Evolutionary conservation across 768 basidiomycete species (phyloP).

Genomic region (Tulasnella sp.): DNA sequence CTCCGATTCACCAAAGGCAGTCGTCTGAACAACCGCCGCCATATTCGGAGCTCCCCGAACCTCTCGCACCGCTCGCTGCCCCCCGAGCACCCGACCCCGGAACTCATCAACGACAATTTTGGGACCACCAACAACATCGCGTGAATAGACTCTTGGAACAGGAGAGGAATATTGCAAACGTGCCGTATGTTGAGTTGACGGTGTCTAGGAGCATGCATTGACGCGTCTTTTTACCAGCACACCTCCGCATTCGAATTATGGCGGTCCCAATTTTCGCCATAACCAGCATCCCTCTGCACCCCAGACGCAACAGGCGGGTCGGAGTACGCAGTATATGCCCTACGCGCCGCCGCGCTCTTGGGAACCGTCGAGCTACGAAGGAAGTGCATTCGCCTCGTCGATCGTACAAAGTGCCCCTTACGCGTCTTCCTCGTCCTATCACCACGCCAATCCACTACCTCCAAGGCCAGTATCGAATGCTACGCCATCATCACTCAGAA

Average conservation of each 20-base stretch:
- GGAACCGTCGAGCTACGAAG: slow-evolving; percentile 8
- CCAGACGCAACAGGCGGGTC: background rate
- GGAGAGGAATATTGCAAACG: no score
- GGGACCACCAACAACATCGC: slow-evolving; percentile 51
- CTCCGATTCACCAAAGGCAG: background rate
- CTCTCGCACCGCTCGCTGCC: slow-evolving; percentile 44
- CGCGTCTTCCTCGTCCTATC: background rate
- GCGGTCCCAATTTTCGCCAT: slow-evolving; percentile 46
- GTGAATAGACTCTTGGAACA: slow-evolving; percentile 47
- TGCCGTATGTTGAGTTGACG: no score
- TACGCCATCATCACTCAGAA: slow-evolving; percentile 13
- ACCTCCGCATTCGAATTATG: slow-evolving; percentile 26
- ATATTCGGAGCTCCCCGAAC: slow-evolving; percentile 57
- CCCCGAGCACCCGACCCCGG: slow-evolving; percentile 29
- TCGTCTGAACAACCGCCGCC: slow-evolving; percentile 32
- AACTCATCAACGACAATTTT: slow-evolving; percentile 41
- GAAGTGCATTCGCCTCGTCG: slow-evolving; percentile 6
- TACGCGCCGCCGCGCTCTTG: slow-evolving; percentile 32
- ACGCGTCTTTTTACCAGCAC: slow-evolving; percentile 16
- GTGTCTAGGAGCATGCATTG: slow-evolving; percentile 31
- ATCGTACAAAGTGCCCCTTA: background rate
- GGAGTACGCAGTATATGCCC: background rate
- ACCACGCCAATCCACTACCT: background rate
- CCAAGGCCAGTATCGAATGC: no score
- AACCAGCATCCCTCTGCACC: slow-evolving; percentile 48